These are phyloP conservation scores for Marchantia polymorpha DNA, from an alignment of 225 moss, liverwort and hornwort species.

Conservation along the genomic window DNA sequence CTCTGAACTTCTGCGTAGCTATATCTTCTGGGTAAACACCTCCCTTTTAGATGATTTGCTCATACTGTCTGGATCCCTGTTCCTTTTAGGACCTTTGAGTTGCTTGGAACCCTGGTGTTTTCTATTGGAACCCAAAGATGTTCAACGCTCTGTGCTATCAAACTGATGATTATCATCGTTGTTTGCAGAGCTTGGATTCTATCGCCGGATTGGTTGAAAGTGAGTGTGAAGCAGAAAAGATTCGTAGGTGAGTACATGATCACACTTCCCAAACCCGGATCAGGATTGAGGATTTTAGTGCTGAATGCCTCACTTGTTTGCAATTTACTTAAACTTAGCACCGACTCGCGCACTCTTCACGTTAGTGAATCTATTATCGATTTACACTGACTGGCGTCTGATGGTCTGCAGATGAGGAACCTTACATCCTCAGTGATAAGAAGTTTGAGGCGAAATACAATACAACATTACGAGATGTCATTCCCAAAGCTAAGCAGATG, in stretches of 20 bases:
- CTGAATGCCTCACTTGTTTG: too few relatives aligned
- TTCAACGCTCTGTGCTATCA: too few relatives aligned
- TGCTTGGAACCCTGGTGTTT: too few relatives aligned
- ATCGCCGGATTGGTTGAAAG: slow-evolving; percentile 79
- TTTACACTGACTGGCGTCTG: neutral
- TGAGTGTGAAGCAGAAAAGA: slow-evolving; percentile 57
- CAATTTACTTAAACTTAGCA: too few relatives aligned
- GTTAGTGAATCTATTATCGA: neutral
- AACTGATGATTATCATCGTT: neutral
- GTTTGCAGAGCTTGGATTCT: slow-evolving; percentile 78
- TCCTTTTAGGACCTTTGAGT: too few relatives aligned
- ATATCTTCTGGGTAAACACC: slow-evolving; percentile 73
- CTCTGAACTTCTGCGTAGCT: slow-evolving; percentile 83
- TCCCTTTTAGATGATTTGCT: neutral
- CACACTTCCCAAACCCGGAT: neutral
- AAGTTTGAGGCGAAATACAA: slow-evolving; percentile 75
- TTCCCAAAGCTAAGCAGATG: slow-evolving; percentile 47
- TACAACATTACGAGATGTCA: slow-evolving; percentile 47
- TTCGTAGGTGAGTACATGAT: slow-evolving; percentile 57
- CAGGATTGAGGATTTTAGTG: too few relatives aligned
- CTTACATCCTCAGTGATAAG: slow-evolving; percentile 59
- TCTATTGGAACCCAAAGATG: too few relatives aligned
- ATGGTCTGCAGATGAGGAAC: slow-evolving; percentile 54
- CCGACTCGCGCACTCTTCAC: too few relatives aligned
- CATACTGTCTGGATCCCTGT: too few relatives aligned